A percentile compares a stretch with the other conserved stretches of the same genome.
Evolutionary conservation across 805 yeast species (phyloP).

Genomic region (Cephaloascus fragrans): DNA sequence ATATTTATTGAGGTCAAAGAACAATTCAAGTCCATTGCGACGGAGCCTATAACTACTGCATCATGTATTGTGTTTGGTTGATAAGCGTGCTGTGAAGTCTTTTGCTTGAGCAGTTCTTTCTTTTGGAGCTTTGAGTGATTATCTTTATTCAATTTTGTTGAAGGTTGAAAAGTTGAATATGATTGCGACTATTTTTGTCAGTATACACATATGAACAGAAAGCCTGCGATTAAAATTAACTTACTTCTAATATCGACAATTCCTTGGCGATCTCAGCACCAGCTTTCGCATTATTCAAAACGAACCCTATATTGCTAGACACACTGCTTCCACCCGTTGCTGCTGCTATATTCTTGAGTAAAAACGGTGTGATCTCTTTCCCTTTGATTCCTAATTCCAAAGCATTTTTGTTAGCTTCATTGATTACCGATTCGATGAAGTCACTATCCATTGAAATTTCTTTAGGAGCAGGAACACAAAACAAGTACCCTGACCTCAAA

Average conservation of each 20-base stretch:
- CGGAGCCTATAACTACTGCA: slow-evolving; percentile 56
- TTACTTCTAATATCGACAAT: slow-evolving; percentile 24
- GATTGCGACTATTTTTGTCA: too few species aligned
- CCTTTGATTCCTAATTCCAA: slow-evolving; percentile 44
- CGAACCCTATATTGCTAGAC: slow-evolving; percentile 63
- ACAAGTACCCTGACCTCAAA: slow-evolving; percentile 57
- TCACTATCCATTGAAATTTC: slow-evolving; percentile 46
- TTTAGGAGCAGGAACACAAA: slow-evolving; percentile 77
- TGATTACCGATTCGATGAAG: slow-evolving; percentile 46
- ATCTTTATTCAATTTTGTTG: too few species aligned
- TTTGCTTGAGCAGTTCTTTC: not conserved
- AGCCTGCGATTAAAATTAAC: too few species aligned
- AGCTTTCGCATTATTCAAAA: slow-evolving; percentile 60
- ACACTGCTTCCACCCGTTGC: slow-evolving; percentile 67
- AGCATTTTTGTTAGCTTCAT: slow-evolving; percentile 50
- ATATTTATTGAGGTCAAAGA: slow-evolving; percentile 23
- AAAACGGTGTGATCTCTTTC: slow-evolving; percentile 71
- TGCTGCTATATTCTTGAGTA: slow-evolving; percentile 53
- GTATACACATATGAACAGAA: too few species aligned
- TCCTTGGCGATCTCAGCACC: slow-evolving; percentile 62
- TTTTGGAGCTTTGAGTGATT: not conserved
- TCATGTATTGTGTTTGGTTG: slow-evolving; percentile 3
- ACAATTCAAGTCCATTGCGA: slow-evolving; percentile 68
- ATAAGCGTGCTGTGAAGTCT: not conserved
- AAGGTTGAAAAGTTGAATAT: not conserved